Base-by-base conservation (phyloP, 768 basidiomycete species). In the Macrolepiota dolichaula region DNA sequence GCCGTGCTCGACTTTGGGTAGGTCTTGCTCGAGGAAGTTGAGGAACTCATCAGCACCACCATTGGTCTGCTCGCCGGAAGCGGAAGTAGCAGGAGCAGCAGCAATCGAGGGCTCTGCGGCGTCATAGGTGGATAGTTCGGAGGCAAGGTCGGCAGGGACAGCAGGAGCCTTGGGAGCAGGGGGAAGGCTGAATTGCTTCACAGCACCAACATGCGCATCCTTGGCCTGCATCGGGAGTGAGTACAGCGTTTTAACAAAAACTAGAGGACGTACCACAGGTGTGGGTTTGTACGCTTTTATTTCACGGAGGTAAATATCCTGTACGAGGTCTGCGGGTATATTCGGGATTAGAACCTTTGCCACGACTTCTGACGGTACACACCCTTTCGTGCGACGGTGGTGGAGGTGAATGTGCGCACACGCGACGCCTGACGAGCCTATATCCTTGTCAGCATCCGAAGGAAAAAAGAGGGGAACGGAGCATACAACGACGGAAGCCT, bases 241-340 rank as follows among this genome's bases (percentile, higher is more conserved):
- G 25, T 37, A 19, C 42, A 49, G 35, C 12, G 13, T 13, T 40
- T 38, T 58, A 10, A 2, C 25, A 17, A n/a, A 4, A 27, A 11
- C 58, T 42, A 62, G 49, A 36, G 24, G n/a, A 82, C 92, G 73
- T 68, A 95, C 94, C 50, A 71, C 73, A 4, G 85, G 77, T 37
- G 86, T 77, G 42, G 92, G 81, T 80, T 93, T 96, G 85, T 96
- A 98, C 4, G 84, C 74, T 77, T 91, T 96, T 69, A 98, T 82
- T 79, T 96, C 91, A 70, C 82, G 87, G 67, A 98, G 68, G 77
- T 98, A 98, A 59, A 97, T 73, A 65, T 97, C 94, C 83, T 96
- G 92, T 56, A 98, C 82, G 71, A 96, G 80, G 80, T 97, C 96
- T 97, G 72, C 76, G 73, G 77, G 73, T 68, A 66, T 68, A 77